These are phyloP conservation scores for Rhizophora apiculata DNA, from an alignment of 345 rosid genomes.

Conservation along the genomic window DNA sequence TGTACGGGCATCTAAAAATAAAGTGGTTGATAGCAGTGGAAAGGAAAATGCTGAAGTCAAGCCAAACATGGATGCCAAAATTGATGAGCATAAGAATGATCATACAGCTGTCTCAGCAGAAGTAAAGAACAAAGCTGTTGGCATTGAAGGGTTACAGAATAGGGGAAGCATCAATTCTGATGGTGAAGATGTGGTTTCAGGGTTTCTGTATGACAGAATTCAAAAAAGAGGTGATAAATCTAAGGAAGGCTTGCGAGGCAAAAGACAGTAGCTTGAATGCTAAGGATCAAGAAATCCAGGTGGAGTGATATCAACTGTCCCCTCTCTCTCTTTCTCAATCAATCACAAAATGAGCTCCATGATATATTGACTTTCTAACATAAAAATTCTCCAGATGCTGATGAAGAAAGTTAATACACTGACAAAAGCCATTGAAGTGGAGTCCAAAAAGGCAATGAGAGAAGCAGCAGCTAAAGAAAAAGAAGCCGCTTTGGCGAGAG, in stretches of 20 bases:
- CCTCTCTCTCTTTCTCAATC: not conserved
- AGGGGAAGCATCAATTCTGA: slow-evolving; percentile 24
- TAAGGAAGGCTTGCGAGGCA: slow-evolving; percentile 63
- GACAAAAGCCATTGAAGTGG: slow-evolving; percentile 68
- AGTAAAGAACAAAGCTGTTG: slow-evolving; percentile 21
- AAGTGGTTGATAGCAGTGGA: slow-evolving; percentile 46
- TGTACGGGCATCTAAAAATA: slow-evolving; percentile 56
- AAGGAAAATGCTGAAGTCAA: slow-evolving; percentile 57
- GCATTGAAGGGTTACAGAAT: slow-evolving; percentile 28
- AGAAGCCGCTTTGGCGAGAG: slow-evolving; percentile 37
- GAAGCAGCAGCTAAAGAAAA: slow-evolving; percentile 71
- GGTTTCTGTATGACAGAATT: slow-evolving; percentile 78
- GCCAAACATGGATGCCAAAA: slow-evolving; percentile 25
- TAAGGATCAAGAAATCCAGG: slow-evolving; percentile 84
- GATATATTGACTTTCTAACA: slow-evolving; percentile 1
- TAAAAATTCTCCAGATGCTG: slow-evolving; percentile 47
- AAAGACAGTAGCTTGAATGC: slow-evolving; percentile 53
- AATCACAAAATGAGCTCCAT: not conserved
- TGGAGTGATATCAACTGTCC: slow-evolving; percentile 8
- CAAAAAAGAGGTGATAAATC: slow-evolving; percentile 76
- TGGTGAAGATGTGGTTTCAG: slow-evolving; percentile 65
- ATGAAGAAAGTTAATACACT: slow-evolving; percentile 77
- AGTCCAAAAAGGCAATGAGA: slow-evolving; percentile 72
- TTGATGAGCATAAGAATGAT: slow-evolving; percentile 21
- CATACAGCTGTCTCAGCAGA: slow-evolving; percentile 12